phyloP scores from a whole-genome alignment of 2,329 filamentous ascomycete species.

The Massarina eburnea region DNA sequence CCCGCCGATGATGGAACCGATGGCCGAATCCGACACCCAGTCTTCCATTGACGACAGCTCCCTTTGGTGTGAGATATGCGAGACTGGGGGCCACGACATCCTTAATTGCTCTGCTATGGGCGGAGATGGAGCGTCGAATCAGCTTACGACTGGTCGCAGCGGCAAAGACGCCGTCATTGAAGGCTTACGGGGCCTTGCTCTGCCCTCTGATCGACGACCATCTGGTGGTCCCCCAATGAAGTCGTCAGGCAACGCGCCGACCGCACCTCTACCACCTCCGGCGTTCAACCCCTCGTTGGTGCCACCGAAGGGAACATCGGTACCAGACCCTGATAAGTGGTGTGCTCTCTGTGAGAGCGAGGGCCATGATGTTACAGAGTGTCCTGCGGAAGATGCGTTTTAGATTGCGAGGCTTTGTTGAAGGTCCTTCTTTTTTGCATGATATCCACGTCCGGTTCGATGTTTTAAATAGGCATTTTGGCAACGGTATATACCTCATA shows the following conservation, averaged over 20 bases:
- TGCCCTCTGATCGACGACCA: slow-evolving; percentile 33
- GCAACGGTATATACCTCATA: slow-evolving; percentile 5
- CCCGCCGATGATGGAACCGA: slow-evolving; percentile 62
- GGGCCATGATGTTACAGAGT: slow-evolving; percentile 94
- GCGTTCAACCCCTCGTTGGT: slow-evolving; percentile 34
- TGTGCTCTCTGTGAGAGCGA: slow-evolving; percentile 95
- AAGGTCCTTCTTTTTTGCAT: slow-evolving; percentile 12
- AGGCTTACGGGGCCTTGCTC: slow-evolving; percentile 35
- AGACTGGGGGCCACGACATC: slow-evolving; percentile 89
- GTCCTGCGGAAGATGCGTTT: slow-evolving; percentile 82
- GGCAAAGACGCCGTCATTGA: slow-evolving; percentile 37
- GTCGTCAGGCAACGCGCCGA: slow-evolving; percentile 38
- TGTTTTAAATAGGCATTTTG: slow-evolving; percentile 7
- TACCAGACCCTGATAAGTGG: slow-evolving; percentile 80
- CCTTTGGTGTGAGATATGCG: slow-evolving; percentile 95
- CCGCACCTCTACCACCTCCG: slow-evolving; percentile 38
- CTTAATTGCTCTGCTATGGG: slow-evolving; percentile 90
- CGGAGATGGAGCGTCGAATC: slow-evolving; percentile 48
- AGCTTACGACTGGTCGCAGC: slow-evolving; percentile 20
- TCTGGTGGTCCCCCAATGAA: slow-evolving; percentile 34
- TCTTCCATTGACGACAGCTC: slow-evolving; percentile 64
- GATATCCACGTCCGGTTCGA: slow-evolving; percentile 25
- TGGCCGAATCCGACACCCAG: slow-evolving; percentile 67
- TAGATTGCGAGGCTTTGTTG: slow-evolving; percentile 15
- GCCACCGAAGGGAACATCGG: slow-evolving; percentile 34